Conservation (phyloP, 2,329 filamentous ascomycete species). For the Amphichorda felina region DNA sequence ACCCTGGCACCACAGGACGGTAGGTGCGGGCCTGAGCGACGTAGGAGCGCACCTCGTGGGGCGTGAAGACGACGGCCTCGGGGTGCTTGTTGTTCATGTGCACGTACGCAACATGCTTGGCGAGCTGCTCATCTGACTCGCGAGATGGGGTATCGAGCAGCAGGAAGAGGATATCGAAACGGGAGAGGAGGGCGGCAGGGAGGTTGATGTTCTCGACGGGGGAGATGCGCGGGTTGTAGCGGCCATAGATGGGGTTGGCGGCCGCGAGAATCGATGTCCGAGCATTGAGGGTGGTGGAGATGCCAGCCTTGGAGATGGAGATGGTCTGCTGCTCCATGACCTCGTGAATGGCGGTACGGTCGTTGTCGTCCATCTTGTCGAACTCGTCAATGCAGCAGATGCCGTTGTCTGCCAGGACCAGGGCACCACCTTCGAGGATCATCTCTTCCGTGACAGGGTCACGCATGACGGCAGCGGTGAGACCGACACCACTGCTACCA, state of each 20-base stretch:
- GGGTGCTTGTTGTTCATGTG: conserved; percentile 96
- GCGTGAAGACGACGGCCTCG: conserved; percentile 65
- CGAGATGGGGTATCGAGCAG: conserved; percentile 89
- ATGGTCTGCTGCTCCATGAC: conserved; percentile 86
- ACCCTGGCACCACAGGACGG: conserved; percentile 73
- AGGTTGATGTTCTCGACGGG: conserved; percentile 99
- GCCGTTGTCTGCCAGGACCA: conserved; percentile 71
- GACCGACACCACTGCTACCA: conserved; percentile 70
- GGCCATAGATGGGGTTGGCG: conserved; percentile 92
- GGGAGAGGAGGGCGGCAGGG: conserved; percentile 88
- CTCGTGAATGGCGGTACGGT: conserved; percentile 74
- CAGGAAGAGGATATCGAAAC: conserved; percentile 95
- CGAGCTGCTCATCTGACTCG: conserved; percentile 84
- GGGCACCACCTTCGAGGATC: conserved; percentile 69
- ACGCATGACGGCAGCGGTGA: conserved; percentile 74
- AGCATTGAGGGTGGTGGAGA: conserved; percentile 75
- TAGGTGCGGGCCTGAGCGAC: conserved; percentile 85
- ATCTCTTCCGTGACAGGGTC: conserved; percentile 77
- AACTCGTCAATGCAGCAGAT: conserved; percentile 84
- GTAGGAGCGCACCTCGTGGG: conserved; percentile 90
- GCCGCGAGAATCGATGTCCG: conserved; percentile 92
- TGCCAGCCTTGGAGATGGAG: conserved; percentile 66
- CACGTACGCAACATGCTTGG: conserved; percentile 89
- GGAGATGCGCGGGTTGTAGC: conserved; percentile 94
- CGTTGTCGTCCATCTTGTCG: conserved; percentile 81